Base-by-base conservation (phyloP, 139 green algal species). In the Zygnema cylindricum region DNA sequence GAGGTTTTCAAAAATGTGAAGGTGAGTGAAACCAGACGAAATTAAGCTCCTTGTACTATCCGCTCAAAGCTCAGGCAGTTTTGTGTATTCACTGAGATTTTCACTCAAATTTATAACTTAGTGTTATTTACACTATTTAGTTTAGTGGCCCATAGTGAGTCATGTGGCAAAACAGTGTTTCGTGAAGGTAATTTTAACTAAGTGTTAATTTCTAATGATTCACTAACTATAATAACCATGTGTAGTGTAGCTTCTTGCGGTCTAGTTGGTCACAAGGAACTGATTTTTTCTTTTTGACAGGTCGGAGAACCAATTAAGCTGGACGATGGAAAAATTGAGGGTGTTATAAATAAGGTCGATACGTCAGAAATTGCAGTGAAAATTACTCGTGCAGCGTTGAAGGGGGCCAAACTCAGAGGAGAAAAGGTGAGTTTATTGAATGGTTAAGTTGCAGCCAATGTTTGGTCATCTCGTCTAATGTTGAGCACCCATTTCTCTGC, bases 261-360 rank as follows among this genome's bases (percentile, higher is more conserved):
- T n/a, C n/a, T n/a, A n/a, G n/a, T n/a, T n/a, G n/a, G n/a, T n/a
- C n/a, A n/a, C 49, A 63, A 16, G 49, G 16, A 63, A 11, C 38
- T 42, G 42, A 41, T 79, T 16, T 25, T 42, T 11, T 30, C 43
- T 41, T 79, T 79, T 79, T 41, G 36, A 79, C 69, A 89, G 84
- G 43, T 35, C 16, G 86, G 86, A 38, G 78, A 91, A 49, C 69
- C 86, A 2, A 89, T 91, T 0, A 88, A 88, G 79, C 43, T 91
- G 77, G 86, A 91, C n/a, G 86, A 91, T 69, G 86, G 86, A 25
- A 86, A 87, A 49, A 89, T 91, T 0, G 79, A 91, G 69, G 86
- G 86, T 25, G 57, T 91, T 38, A 89, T 91, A 7, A 42, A 42
- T 69, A 30, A 23, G 30, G 79, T 89, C 43, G n/a, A 36, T 25